Evolutionary conservation across 2,329 filamentous ascomycete species (phyloP), one percentile per base, ranked within the genome.

Genomic region (Ophiostoma perfectum): DNA sequence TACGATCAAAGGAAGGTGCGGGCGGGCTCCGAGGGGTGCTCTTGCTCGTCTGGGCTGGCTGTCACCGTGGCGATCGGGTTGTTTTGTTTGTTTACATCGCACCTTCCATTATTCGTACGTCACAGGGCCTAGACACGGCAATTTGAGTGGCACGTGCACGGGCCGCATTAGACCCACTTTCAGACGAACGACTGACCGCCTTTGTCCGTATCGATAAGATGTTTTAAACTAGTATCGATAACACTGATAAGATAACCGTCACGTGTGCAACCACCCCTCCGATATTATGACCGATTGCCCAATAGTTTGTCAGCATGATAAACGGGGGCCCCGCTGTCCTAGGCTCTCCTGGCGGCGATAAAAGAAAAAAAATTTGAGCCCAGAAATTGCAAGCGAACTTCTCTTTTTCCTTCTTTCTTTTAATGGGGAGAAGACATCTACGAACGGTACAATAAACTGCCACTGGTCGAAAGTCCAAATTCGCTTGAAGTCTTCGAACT

Each of bases 371-470:
- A 71, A 67, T 71, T 71, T 67, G 67, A 52, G 27, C 12, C 68
- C 36, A 5, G 27, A 11, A 18, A 64, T 18, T 18, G 52, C 67
- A 49, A 47, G 41, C 39, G 39, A 49, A 47, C 42, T 70, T 66
- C 65, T 58, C 67, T 60, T 72, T 73, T 73, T 72, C 68, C 71
- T 71, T 71, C 71, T 71, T 74, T 71, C 70, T 73, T 73, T 71
- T 67, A 72, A 73, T 74, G 73, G 73, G 73, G 72, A 73, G 73
- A 73, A 73, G 73, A 71, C 69, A 73, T 55, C 70, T 70, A 62
- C 70, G 71, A 73, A 73, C 65, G 70, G 71, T 73, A 70, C 69
- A 69, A 70, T 69, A 72, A 70, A 71, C 72, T 72, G 68, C 69
- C 67, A 73, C 70, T 70, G 70, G 70, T 71, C 70, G 70, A 72